Evolutionary conservation across 2,329 filamentous ascomycete species (phyloP), one percentile per base, ranked within the genome.

Genomic region (Fusarium sulawesiense): DNA sequence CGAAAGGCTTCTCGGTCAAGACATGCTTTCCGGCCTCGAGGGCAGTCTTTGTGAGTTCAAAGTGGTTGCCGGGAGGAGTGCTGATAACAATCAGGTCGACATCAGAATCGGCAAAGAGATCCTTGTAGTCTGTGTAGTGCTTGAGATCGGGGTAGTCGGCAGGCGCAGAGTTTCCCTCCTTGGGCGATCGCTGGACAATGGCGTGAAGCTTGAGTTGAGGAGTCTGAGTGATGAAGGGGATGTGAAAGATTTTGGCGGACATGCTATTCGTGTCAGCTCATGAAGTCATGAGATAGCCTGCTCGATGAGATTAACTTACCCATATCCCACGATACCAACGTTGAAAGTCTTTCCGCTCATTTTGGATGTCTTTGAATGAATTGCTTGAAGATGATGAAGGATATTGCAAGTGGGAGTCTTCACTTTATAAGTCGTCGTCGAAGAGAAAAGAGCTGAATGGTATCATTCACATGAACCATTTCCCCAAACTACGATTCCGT

Each of bases 1-100:
- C 91, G 77, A 95, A 95, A 4, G 93, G 93, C 83, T 95, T 95
- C 83, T 95, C 93, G 50, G 92, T 91, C 55, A 95, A 83, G 27
- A 94, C 91, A 78, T 95, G 90, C 83, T 94, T 94, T 73, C 90
- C 90, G 12, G 86, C 83, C 76, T 91, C 84, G 49, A 95, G 83
- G 0, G 91, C 89, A 54, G 86, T 79, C 78, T 89, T 89, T 37
- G 88, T 83, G 72, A 94, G 83, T 18, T 83, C 78, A 76, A 89
- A 92, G 82, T 95, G 93, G 13, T 88, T 90, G 66, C 90, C 85
- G 1, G 92, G 92, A 0, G 91, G 88, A 1, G 91, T 93, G 55
- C 89, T 89, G 66, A 96, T 81, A 71, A 93, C 84, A 32, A 94
- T 86, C 20, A 94, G 82, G 76, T 94, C 87, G 45, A 95, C 85